Evolutionary conservation across 805 yeast species (phyloP), one percentile per base, ranked within the genome.

Genomic region (Teunomyces aglyptinius): DNA sequence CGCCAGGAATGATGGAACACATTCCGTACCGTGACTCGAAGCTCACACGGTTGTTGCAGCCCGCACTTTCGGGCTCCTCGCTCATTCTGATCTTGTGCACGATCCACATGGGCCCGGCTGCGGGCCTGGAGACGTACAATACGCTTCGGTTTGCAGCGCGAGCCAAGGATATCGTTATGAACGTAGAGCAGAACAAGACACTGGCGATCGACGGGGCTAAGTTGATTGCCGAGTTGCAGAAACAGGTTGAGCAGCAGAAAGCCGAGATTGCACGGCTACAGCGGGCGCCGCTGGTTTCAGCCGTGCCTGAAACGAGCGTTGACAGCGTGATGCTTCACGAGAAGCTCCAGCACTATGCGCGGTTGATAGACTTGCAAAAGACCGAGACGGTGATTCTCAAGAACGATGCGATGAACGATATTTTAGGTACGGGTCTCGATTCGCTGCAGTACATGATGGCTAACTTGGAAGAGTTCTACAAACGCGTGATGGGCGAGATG

Each of bases 1-100:
- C 53, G 22, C 57, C 44, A 20, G 40, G 44, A 1, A 40, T 63
- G 29, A 61, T 63, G 18, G 81, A 79, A 11, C 97, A 94, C 61
- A 80, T 94, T 29, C 97, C 97, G 0, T 92, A 89, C 67, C 74
- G 99, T 61, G 98, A 92, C 63, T 89, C 96, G 3, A 92, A 92
- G 60, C 77, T 92, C 47, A 92, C 99, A 0, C 73, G 99, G 48
- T 69, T 92, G 27, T 68, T 92, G 47, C 98, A 94, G 65, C 97
- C 97, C 1, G 94, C 97, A 0, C 72, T 92, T 31, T 85, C 94
- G 26, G 98, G 98, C 1, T 80, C 84, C 27, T 83, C 96, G 1
- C 74, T 90, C 29, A 90, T 92, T 12, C 81, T 89, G 43, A 85
- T 94, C 4, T 74, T 92, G 20, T 94, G 98, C 63, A 92, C 98